Evolutionary conservation across 202 grass and related monocot species (phyloP).

Genomic region (Schoenoplectus tabernaemontani): DNA sequence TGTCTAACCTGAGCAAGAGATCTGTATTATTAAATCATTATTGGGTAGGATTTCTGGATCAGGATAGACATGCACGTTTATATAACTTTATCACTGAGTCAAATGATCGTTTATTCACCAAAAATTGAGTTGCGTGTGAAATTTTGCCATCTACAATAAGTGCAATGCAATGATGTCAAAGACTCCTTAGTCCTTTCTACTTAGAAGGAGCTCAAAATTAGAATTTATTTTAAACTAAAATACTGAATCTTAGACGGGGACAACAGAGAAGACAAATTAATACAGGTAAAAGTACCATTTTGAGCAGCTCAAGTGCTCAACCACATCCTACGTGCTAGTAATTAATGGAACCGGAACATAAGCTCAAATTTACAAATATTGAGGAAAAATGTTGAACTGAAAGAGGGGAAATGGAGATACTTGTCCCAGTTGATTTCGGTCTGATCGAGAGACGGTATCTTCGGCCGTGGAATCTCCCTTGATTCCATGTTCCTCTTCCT

Average conservation of each 20-base stretch:
- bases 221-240: no score
- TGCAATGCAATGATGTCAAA: background rate
- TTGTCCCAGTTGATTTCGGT: conserved; percentile 99
- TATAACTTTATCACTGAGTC: background rate
- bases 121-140: background rate
- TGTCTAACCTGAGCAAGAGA: conserved; percentile 77
- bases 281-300: background rate
- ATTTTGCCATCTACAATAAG: background rate
- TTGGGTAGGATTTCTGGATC: background rate
- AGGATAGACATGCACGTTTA: background rate
- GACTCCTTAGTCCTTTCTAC: background rate
- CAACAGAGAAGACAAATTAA: background rate
- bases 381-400: background rate
- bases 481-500: conserved; percentile 28
- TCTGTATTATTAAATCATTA: background rate
- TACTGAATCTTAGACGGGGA: background rate
- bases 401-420: conserved; percentile 26
- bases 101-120: background rate
- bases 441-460: conserved; percentile 61
- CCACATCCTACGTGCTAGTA: background rate
- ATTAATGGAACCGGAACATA: background rate
- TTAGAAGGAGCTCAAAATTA: no score
- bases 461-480: conserved; percentile 31
- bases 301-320: background rate
- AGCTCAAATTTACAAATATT: background rate